These are phyloP conservation scores for Talaromyces proteolyticus DNA, from an alignment of 495 filamentous ascomycete species.

Conservation along the genomic window DNA sequence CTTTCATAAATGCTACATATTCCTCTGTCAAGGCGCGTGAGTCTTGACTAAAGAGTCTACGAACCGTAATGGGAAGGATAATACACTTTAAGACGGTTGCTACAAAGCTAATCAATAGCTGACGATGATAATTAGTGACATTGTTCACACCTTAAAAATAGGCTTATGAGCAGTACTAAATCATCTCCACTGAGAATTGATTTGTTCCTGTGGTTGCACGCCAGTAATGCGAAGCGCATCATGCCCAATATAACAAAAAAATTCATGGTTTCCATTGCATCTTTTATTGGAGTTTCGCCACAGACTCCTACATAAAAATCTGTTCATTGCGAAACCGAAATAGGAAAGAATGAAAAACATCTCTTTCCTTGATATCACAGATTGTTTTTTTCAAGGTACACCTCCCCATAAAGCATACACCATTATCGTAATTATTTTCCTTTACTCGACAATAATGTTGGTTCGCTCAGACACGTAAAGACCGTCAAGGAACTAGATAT, in stretches of 20 bases:
- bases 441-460: constrained; percentile 77
- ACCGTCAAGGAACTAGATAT: constrained; percentile 90
- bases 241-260: neutral
- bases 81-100: too few species aligned
- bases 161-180: neutral
- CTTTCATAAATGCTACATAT: too few species aligned
- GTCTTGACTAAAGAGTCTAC: too few species aligned
- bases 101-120: too few species aligned
- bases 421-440: constrained; percentile 12
- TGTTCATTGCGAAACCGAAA: constrained; percentile 6
- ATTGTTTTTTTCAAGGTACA: neutral
- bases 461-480: constrained; percentile 97
- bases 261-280: neutral
- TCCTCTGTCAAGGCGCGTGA: too few species aligned
- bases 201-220: neutral
- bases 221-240: neutral
- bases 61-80: too few species aligned
- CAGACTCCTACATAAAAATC: constrained; percentile 3
- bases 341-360: constrained; percentile 10
- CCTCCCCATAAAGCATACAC: constrained; percentile 2
- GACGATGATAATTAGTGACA: too few species aligned
- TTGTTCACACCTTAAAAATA: too few species aligned
- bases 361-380: constrained; percentile 3
- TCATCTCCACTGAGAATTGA: neutral
- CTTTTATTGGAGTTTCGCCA: constrained; percentile 1